A percentile compares a stretch with the other conserved stretches of the same genome.
These are phyloP conservation scores for Fomes fomentarius DNA, from an alignment of 1,284 basidiomycete genomes.

Conservation along the genomic window DNA sequence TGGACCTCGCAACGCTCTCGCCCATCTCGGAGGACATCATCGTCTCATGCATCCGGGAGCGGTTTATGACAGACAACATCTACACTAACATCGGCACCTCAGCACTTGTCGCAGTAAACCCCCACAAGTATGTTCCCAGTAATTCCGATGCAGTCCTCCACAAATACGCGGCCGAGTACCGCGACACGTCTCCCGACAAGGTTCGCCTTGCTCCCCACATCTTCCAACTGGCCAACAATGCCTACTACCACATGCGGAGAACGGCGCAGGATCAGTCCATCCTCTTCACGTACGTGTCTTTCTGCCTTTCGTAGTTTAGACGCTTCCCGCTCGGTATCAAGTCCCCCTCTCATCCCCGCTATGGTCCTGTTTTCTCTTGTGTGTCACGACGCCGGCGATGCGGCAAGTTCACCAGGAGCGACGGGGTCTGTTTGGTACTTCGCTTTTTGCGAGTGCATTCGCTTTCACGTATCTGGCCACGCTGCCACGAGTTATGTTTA, in stretches of 20 bases:
- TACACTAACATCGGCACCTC: conserved; percentile 80
- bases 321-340: no score
- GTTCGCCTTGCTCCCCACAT: conserved; percentile 67
- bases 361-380: background rate
- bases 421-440: no score
- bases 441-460: no score
- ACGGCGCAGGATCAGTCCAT: conserved; percentile 94
- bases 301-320: no score
- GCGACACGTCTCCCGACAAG: conserved; percentile 50
- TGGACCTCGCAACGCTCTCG: conserved; percentile 64
- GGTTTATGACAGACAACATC: conserved; percentile 83
- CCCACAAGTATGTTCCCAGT: conserved; percentile 82
- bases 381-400: no score
- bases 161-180: conserved; percentile 80
- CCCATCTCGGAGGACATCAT: conserved; percentile 77
- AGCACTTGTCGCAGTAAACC: conserved; percentile 82
- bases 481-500: no score
- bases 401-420: no score
- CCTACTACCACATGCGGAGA: conserved; percentile 96
- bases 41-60: conserved; percentile 82
- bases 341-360: no score
- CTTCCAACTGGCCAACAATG: conserved; percentile 87
- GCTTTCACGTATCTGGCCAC: no score
- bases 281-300: conserved; percentile 69
- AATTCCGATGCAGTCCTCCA: conserved; percentile 83